These are phyloP conservation scores for Tagetes patula DNA, from an alignment of 129 eudicot species.

Conservation along the genomic window DNA sequence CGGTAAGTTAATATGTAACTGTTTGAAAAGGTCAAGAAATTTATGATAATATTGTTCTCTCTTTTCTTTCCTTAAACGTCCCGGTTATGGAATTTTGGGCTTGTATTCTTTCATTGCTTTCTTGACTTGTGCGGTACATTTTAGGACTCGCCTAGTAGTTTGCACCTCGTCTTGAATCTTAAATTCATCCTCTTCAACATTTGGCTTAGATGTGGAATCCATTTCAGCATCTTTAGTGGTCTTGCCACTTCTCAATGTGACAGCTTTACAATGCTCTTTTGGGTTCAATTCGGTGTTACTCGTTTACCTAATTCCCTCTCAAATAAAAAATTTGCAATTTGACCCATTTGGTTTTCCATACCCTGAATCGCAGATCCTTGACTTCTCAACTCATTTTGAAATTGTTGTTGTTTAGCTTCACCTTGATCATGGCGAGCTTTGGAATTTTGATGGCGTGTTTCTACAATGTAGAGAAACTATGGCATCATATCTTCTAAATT, in stretches of 20 bases:
- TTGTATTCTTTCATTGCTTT: too few species aligned
- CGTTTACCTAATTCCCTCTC: neutral
- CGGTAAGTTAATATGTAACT: neutral
- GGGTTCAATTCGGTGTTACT: neutral
- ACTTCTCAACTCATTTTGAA: too few species aligned
- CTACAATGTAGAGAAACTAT: too few species aligned
- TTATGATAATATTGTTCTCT: neutral
- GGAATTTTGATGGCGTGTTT: too few species aligned
- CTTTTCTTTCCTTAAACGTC: too few species aligned
- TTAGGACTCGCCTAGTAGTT: neutral
- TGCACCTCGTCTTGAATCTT: neutral
- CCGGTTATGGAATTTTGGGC: too few species aligned
- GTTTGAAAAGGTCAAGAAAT: neutral
- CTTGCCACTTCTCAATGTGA: neutral
- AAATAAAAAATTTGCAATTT: neutral
- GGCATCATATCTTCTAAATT: too few species aligned
- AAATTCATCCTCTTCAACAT: neutral
- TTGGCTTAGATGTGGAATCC: neutral
- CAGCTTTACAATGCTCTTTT: neutral
- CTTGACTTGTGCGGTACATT: neutral
- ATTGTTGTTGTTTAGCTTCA: too few species aligned
- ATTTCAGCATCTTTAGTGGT: neutral
- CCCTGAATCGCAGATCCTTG: neutral
- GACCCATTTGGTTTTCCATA: neutral
- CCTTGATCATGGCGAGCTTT: too few species aligned